Conservation (phyloP, 192 early-diverging fungal species). For the Coemansia sp. region DNA sequence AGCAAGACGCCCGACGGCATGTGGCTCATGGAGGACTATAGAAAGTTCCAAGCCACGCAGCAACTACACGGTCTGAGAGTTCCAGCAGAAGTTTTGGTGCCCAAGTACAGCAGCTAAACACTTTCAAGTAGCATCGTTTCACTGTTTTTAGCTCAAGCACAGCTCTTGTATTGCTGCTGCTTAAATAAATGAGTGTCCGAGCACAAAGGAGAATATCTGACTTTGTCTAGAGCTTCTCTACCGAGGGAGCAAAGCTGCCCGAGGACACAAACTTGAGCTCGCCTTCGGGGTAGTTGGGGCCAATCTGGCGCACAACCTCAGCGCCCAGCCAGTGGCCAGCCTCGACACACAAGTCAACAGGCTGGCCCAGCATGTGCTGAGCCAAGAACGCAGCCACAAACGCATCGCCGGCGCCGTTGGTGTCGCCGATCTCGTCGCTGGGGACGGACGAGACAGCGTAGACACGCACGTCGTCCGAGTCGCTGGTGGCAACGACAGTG, state of each 20-base stretch:
- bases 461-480: constrained; percentile 64
- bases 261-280: constrained; percentile 49
- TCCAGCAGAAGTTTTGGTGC: not conserved
- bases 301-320: constrained; percentile 79
- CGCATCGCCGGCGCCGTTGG: constrained; percentile 98
- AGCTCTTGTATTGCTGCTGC: not conserved
- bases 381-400: constrained; percentile 94
- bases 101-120: constrained; percentile 8
- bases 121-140: not conserved
- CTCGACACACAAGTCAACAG: constrained; percentile 66
- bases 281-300: constrained; percentile 72
- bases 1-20: constrained; percentile 11
- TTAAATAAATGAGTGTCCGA: not conserved
- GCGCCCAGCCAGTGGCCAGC: constrained; percentile 94
- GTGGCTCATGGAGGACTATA: constrained; percentile 11
- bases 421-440: constrained; percentile 83
- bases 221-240: constrained; percentile 32
- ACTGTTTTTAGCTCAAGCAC: too few relatives aligned
- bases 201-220: not conserved
- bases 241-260: constrained; percentile 29
- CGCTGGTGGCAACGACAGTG: constrained; percentile 64
- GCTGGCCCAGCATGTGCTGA: constrained; percentile 75
- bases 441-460: constrained; percentile 65
- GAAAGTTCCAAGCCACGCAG: constrained; percentile 14
- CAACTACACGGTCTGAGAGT: not conserved